Evolutionary conservation across 2,329 filamentous ascomycete species (phyloP).

Genomic region (Proliferodiscus dingleyae): DNA sequence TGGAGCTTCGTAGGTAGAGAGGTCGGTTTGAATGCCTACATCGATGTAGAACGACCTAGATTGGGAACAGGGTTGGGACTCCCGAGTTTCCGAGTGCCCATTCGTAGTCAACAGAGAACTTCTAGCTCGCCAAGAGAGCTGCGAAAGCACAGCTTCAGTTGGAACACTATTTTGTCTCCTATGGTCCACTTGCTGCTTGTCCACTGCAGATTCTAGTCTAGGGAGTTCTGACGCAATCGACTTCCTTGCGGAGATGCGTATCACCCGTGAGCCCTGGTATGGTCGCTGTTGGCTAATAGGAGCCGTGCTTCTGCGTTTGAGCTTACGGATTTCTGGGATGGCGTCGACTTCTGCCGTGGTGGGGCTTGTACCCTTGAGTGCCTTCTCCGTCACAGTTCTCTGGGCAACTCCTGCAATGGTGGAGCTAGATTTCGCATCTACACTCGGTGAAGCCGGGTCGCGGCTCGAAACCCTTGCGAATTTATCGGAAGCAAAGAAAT

Average conservation of each 20-base stretch:
- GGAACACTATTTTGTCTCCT: not conserved
- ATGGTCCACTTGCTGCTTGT: not conserved
- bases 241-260: not conserved
- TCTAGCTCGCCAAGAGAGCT: constrained; percentile 5
- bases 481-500: constrained; percentile 22
- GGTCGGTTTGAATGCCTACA: constrained; percentile 5
- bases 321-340: not conserved
- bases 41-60: constrained; percentile 3
- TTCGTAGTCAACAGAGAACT: constrained; percentile 1
- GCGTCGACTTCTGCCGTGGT: constrained; percentile 2
- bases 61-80: not conserved
- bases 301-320: constrained; percentile 16
- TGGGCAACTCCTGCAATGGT: constrained; percentile 7
- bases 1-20: not conserved
- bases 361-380: constrained; percentile 13
- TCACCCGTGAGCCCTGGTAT: not conserved
- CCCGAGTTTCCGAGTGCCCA: not conserved
- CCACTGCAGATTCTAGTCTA: not conserved
- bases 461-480: constrained; percentile 18
- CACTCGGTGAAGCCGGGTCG: too few relatives aligned
- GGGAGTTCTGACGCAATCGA: not conserved
- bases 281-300: constrained; percentile 3
- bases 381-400: constrained; percentile 10
- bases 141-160: constrained; percentile 1
- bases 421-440: constrained; percentile 4